phyloP scores from a whole-genome alignment of 129 eudicot species.

The Mikania micrantha region DNA sequence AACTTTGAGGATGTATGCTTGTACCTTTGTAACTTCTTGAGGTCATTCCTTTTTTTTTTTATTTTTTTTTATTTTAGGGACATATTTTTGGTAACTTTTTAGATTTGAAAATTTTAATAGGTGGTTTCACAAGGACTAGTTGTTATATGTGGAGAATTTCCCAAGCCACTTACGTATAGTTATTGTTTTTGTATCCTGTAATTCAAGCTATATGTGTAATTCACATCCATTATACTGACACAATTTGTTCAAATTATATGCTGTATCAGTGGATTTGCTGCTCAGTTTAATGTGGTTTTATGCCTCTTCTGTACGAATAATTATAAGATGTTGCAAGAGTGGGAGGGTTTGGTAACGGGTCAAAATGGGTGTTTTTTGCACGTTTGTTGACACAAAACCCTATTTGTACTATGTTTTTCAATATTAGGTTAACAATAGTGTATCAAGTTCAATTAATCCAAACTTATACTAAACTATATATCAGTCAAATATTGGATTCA shows the following conservation, averaged over 20 bases:
- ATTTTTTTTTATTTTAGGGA: not conserved
- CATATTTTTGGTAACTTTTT: not conserved
- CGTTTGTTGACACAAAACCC: not conserved
- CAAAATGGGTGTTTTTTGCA: not conserved
- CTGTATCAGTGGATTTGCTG: not conserved
- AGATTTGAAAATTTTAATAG: not conserved
- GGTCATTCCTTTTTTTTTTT: not conserved
- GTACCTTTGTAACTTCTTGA: not conserved
- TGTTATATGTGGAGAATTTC: not conserved
- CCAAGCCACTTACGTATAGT: not conserved
- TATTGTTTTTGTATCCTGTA: not conserved
- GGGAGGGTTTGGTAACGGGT: not conserved
- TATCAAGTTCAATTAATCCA: no score
- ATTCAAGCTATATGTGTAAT: not conserved
- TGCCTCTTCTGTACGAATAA: not conserved
- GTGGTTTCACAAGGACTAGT: not conserved
- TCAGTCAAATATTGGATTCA: no score
- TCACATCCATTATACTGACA: not conserved
- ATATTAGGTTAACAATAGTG: not conserved
- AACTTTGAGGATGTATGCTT: not conserved
- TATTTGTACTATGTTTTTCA: not conserved
- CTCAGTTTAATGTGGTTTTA: not conserved
- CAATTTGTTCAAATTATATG: not conserved
- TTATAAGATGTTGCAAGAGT: not conserved
- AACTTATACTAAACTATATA: no score